phyloP scores from a whole-genome alignment of 192 early-diverging fungal genomes.

The Obelidium mucronatum region DNA sequence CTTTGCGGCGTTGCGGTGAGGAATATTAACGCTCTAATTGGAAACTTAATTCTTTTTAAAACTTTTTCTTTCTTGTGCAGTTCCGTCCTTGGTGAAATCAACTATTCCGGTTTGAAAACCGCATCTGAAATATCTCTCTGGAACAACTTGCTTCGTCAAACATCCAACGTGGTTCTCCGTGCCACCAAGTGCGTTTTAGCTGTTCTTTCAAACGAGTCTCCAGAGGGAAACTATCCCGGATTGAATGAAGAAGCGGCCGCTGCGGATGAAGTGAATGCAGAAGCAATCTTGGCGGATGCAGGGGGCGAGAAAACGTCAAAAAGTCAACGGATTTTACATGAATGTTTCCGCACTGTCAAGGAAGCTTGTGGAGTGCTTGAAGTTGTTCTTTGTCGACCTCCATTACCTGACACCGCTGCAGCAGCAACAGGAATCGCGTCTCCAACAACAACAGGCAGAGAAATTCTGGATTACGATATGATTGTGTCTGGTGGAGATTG shows the following conservation, averaged over 20 bases:
- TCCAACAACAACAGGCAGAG: slow-evolving; percentile 29
- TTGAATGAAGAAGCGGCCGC: slow-evolving; percentile 71
- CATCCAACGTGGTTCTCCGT: slow-evolving; percentile 20
- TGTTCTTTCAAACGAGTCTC: slow-evolving; percentile 46
- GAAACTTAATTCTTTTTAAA: slow-evolving; percentile 10
- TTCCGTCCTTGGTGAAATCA: slow-evolving; percentile 35
- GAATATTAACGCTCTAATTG: slow-evolving; percentile 27
- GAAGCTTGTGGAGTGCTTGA: slow-evolving; percentile 71
- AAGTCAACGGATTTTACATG: slow-evolving; percentile 86
- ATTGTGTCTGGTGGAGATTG: slow-evolving; percentile 53
- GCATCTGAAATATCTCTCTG: slow-evolving; percentile 17
- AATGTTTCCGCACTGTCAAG: slow-evolving; percentile 93
- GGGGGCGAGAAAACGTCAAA: slow-evolving; percentile 63
- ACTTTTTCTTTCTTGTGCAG: neutral
- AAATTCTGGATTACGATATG: slow-evolving; percentile 32
- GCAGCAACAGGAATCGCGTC: slow-evolving; percentile 11
- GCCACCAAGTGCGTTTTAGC: slow-evolving; percentile 44
- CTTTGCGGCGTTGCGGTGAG: slow-evolving; percentile 61
- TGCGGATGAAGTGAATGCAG: slow-evolving; percentile 33
- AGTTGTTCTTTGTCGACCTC: slow-evolving; percentile 55
- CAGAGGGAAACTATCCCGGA: slow-evolving; percentile 90
- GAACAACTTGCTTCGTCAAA: slow-evolving; percentile 16
- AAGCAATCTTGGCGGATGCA: slow-evolving; percentile 47
- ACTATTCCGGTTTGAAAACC: slow-evolving; percentile 2
- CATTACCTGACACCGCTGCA: slow-evolving; percentile 23